Conservation (phyloP, 164 flowering plant species). For the Berberis thunbergii region DNA sequence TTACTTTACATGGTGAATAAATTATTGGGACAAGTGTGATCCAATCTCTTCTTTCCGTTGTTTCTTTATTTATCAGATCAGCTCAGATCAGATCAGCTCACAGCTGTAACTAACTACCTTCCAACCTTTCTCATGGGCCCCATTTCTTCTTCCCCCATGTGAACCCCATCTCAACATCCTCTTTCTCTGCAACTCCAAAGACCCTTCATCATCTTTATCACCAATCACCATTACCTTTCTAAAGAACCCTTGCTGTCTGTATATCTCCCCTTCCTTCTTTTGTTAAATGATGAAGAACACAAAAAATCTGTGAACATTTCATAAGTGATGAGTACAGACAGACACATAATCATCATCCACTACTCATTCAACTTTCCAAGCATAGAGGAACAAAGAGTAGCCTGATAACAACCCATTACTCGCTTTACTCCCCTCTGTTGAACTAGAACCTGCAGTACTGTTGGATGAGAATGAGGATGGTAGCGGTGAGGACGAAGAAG, state of each 20-base stretch:
- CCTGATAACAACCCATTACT: conserved; percentile 30
- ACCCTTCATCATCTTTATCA: conserved; percentile 1
- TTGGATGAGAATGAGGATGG: conserved; percentile 1
- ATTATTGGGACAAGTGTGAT: no score
- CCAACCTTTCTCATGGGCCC: conserved; percentile 11
- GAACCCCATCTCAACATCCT: conserved; percentile 7
- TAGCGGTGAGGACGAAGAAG: conserved; percentile 14
- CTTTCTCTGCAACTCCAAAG: conserved; percentile 5
- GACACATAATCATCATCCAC: neutral
- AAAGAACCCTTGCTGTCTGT: no score
- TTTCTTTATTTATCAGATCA: conserved; percentile 17
- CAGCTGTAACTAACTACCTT: conserved; percentile 30
- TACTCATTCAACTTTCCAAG: conserved; percentile 52
- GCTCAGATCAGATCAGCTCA: conserved; percentile 22
- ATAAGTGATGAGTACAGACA: neutral
- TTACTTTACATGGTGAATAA: no score
- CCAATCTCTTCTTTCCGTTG: no score
- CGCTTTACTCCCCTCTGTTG: conserved; percentile 20
- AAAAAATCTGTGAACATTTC: no score
- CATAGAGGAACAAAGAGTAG: conserved; percentile 60
- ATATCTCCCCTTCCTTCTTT: no score
- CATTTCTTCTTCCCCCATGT: conserved; percentile 10
- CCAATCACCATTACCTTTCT: neutral
- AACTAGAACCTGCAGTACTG: conserved; percentile 22
- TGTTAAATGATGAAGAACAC: no score